Evolutionary conservation across 805 yeast genomes (phyloP).

Genomic region (Sugiyamaella boreocaroliniensis): DNA sequence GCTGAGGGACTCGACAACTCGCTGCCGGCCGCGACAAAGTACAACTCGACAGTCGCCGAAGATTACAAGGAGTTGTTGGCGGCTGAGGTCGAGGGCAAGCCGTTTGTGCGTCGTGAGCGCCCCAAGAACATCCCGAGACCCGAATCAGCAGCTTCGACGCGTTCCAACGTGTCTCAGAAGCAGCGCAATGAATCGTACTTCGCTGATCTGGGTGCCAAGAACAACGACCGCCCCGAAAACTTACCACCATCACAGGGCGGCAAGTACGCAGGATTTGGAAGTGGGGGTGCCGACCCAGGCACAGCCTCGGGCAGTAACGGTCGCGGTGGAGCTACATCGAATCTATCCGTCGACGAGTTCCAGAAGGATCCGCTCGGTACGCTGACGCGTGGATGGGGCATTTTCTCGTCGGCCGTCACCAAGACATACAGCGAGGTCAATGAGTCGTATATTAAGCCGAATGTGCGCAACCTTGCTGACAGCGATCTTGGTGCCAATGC

Average conservation of each 20-base stretch:
- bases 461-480: constrained; percentile 69
- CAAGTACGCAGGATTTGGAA: constrained; percentile 82
- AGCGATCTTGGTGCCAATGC: constrained; percentile 79
- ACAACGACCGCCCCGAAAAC: constrained; percentile 65
- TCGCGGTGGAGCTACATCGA: not conserved
- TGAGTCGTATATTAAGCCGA: constrained; percentile 87
- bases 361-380: constrained; percentile 86
- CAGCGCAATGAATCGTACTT: constrained; percentile 75
- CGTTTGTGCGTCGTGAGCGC: constrained; percentile 37
- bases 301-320: constrained; percentile 18
- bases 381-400: constrained; percentile 86
- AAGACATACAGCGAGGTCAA: constrained; percentile 81
- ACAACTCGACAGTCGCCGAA: constrained; percentile 86
- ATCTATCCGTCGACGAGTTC: constrained; percentile 24
- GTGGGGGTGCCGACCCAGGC: constrained; percentile 53
- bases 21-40: constrained; percentile 66
- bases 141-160: constrained; percentile 11
- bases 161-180: constrained; percentile 32
- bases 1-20: constrained; percentile 62
- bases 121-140: constrained; percentile 12
- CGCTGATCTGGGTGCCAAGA: constrained; percentile 67
- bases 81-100: constrained; percentile 65
- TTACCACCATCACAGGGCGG: constrained; percentile 94
- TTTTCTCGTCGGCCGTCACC: constrained; percentile 78
- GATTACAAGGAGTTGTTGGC: constrained; percentile 83